Evolutionary conservation across 441 rosid species (phyloP), one percentile per base, ranked within the genome.

Genomic region (Gossypium davidsonii): DNA sequence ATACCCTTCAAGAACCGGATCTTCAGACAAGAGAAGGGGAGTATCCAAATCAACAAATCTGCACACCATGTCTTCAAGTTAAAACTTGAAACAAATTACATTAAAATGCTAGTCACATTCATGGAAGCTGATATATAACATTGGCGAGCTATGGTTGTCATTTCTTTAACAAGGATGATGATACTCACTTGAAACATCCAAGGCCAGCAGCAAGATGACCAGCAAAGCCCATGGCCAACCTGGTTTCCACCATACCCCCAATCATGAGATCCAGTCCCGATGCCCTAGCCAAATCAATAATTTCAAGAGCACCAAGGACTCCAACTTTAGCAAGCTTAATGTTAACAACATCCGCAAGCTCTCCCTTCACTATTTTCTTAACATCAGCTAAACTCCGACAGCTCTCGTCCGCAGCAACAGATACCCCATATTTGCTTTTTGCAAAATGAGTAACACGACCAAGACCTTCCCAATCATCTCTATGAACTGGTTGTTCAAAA

Each of bases 391-490:
- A 66, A 75, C 82, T 82, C 56, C 92, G 86, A 70, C 94, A 92
- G 76, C 99, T 94, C 84, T 94, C 97, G 78, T 94, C 97, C 26
- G 99, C 99, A 51, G 94, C 97, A 76, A 94, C 89, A 37, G 93
- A 90, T 70, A 90, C 83, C 42, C 90, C 90, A 51, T 83, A 92
- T 70, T 82, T 88, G 46, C 76, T 73, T 79, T 82, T 89, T 1
- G 91, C 99, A 64, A 82, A 73, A 46, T 23, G 86, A 39, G 84
- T 88, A 77, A 94, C 96, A 18, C 78, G 81, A 44, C 92, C 89
- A 44, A 92, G 96, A 70, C 97, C 99, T 85, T 88, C 89, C 99
- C 96, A 90, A 64, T 94, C 90, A 79, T 94, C 98, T 84, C 96
- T 83, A 67, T 85, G 92, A 66, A 91, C 97, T 0, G 98, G 98